Percentiles rank a stretch among this genome's conserved stretches.
These are phyloP conservation scores for Hymenotorrendiella dingleyae DNA, from an alignment of 2,329 filamentous ascomycete genomes.

Conservation along the genomic window DNA sequence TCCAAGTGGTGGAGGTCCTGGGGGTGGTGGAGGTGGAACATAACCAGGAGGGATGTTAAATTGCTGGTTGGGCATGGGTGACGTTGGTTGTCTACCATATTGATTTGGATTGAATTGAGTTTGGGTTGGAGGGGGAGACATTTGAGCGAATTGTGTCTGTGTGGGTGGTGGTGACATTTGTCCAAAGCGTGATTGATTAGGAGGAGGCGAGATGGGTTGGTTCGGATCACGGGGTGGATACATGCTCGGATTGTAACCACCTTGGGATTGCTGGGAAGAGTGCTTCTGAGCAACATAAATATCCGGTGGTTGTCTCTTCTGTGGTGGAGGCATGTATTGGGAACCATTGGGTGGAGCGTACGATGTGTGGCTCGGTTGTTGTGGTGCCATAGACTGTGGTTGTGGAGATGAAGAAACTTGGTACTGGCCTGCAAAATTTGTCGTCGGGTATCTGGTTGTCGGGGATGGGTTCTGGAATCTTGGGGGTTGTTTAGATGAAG, in stretches of 20 bases:
- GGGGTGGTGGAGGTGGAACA: constrained; percentile 61
- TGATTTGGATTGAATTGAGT: constrained; percentile 13
- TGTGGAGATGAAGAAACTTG: constrained; percentile 53
- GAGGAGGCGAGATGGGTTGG: constrained; percentile 52
- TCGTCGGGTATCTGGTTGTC: constrained; percentile 45
- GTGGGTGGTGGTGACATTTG: constrained; percentile 26
- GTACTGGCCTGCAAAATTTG: constrained; percentile 52
- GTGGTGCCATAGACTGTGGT: constrained; percentile 30
- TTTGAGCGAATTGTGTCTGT: constrained; percentile 28
- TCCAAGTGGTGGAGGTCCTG: constrained; percentile 50
- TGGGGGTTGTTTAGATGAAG: constrained; percentile 35
- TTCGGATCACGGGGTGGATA: constrained; percentile 26
- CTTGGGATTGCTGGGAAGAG: constrained; percentile 45
- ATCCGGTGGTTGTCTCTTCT: constrained; percentile 32
- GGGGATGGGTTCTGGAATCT: constrained; percentile 28
- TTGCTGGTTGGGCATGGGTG: constrained; percentile 32
- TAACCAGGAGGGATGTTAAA: constrained; percentile 54
- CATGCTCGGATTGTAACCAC: constrained; percentile 36
- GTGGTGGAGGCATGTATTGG: constrained; percentile 25
- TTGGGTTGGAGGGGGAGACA: constrained; percentile 56
- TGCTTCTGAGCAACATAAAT: constrained; percentile 43
- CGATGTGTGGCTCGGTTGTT: constrained; percentile 35
- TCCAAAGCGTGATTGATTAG: constrained; percentile 43
- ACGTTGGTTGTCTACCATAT: constrained; percentile 10
- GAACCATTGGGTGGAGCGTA: constrained; percentile 37